Percentiles rank a stretch among this genome's conserved stretches.
Conservation (phyloP, 2,329 filamentous ascomycete genomes). For the Paraconiothyrium sp. region DNA sequence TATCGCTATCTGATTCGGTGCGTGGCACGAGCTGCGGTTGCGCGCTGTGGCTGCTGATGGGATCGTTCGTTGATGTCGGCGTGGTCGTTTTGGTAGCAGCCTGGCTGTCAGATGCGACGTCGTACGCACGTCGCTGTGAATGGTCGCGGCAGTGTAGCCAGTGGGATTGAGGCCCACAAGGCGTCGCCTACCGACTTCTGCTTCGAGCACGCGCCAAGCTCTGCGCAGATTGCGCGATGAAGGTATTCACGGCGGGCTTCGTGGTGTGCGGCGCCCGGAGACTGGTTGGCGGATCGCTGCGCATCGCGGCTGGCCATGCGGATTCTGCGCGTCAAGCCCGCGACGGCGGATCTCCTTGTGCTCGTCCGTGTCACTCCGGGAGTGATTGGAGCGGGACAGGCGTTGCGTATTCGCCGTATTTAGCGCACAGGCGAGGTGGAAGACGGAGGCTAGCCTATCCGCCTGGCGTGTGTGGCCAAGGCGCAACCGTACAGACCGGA, state of each 20-base stretch:
- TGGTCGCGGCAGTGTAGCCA: neutral
- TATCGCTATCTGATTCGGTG: too few species aligned
- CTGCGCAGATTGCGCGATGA: neutral
- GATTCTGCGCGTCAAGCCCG: neutral
- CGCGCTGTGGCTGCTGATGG: too few species aligned
- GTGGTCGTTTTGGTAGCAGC: neutral
- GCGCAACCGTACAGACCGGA: neutral
- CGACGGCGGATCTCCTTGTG: neutral
- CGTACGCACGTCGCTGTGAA: neutral
- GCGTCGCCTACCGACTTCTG: slow-evolving; percentile 1
- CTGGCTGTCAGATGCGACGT: neutral
- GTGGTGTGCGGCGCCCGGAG: neutral
- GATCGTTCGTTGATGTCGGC: neutral
- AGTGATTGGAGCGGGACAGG: neutral
- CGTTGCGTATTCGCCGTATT: slow-evolving; percentile 14
- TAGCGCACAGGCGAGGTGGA: slow-evolving; percentile 11
- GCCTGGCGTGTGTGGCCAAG: slow-evolving; percentile 7
- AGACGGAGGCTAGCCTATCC: slow-evolving; percentile 6
- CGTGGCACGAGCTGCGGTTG: too few species aligned
- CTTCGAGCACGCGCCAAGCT: neutral
- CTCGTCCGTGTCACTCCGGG: neutral
- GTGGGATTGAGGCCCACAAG: neutral
- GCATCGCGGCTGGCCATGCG: too few species aligned
- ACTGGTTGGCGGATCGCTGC: neutral
- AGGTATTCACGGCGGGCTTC: too few species aligned